Conservation (phyloP, 2,329 filamentous ascomycete genomes). For the Aureobasidium pullulans region DNA sequence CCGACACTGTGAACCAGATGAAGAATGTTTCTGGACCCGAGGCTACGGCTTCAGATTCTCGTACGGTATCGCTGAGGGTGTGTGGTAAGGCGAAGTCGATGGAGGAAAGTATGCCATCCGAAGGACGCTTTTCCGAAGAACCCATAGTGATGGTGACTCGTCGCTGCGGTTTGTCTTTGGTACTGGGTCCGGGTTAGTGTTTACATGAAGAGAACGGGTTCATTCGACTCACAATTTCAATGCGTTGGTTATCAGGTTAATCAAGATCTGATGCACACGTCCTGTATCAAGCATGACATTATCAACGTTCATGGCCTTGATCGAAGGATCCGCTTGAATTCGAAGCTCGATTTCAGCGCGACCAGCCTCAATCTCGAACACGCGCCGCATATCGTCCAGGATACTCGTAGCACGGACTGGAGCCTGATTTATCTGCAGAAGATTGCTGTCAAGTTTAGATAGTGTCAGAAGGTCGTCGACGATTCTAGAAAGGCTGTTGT, state of each 20-base stretch:
- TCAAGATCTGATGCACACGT: conserved; percentile 22
- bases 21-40: conserved; percentile 14
- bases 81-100: conserved; percentile 17
- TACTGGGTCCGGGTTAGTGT: conserved; percentile 3
- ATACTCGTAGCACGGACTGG: conserved; percentile 17
- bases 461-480: conserved; percentile 42
- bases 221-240: conserved; percentile 19
- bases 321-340: conserved; percentile 4
- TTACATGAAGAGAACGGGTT: no score
- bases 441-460: conserved; percentile 39
- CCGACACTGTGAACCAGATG: conserved; percentile 18
- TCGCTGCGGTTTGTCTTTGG: conserved; percentile 17
- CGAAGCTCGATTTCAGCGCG: conserved; percentile 23
- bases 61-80: conserved; percentile 16
- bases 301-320: conserved; percentile 14
- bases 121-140: conserved; percentile 15
- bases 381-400: conserved; percentile 24
- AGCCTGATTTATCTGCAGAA: conserved; percentile 27
- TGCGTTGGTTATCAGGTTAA: conserved; percentile 24
- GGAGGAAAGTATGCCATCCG: conserved; percentile 18
- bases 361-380: conserved; percentile 27
- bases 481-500: conserved; percentile 22
- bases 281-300: conserved; percentile 22
- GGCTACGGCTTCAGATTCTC: conserved; percentile 10
- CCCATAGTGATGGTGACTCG: conserved; percentile 18